Base-by-base conservation (phyloP, 192 early-diverging fungal genomes). In the Coemansia sp. region DNA sequence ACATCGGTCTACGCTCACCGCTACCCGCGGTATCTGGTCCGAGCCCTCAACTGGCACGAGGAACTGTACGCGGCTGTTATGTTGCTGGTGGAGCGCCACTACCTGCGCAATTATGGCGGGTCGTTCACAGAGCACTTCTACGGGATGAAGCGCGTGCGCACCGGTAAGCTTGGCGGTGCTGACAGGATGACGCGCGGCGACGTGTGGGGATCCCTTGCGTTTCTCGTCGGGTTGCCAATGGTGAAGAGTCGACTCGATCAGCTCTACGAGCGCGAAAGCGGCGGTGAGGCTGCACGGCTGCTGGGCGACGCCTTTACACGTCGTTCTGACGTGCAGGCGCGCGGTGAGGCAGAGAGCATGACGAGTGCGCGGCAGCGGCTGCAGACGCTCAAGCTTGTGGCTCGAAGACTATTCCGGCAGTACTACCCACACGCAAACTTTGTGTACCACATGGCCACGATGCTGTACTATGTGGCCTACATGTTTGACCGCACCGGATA, bases 81-180 rank as follows among this genome's bases (percentile, higher is more conserved):
- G 92, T 71, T 89, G 44, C 73, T 90, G 26, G 82, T 96, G 5
- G 93, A 97, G 72, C 74, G 83, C 9, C 89, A 94, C 64, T 95
- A 94, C 62, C 85, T 97, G 64, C 86, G 87, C 30, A 84, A 87
- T 73, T 92, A 88, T 70, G 87, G 86, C 52, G 88, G 82, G 0
- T 92, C 92, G 12, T 93, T 93, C 73, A 85, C 92, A n/a, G 95
- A 97, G 74, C 88, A 91, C 75, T 95, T 97, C 80, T 97, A 97
- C 74, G 93, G 93, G 5, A 69, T 90, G 23, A 93, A 92, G 74
- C 78, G 94, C 54, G 86, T 88, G 23, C 81, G 86, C 6, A 71
- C 83, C 41, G 68, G 72, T 66, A 81, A 58, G 51, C 62, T 74
- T 30, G 51, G 78, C 28, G 79, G 76, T 56, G 41, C 48, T 51